Evolutionary conservation across 352 stramenopile genomes (phyloP), one percentile per base, ranked within the genome.

Genomic region (Albugo candida): DNA sequence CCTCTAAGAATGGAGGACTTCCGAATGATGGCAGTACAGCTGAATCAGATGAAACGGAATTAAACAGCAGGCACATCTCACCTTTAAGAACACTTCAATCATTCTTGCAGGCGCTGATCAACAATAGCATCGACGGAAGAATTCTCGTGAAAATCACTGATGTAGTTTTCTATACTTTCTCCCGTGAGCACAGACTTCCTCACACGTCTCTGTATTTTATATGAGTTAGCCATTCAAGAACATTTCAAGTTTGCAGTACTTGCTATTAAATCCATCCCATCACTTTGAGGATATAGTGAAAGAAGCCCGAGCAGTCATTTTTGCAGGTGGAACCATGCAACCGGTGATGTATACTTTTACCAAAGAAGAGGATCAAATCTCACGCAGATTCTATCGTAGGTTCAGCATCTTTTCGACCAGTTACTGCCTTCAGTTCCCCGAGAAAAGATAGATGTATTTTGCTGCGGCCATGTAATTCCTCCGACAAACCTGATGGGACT

Each of bases 401-500:
- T 95, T 67, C 76, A 76, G 37, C 61, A 92, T 96, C 77, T 98
- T n/a, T 78, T 95, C 40, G 70, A 79, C 34, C 83, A 97, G 52
- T 69, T 99, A 1, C 96, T 98, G 47, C 73, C 83, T 16, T 64
- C 65, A 10, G 47, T 95, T 0, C 59, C 70, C n/a, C 50, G 45
- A 20, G 53, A 69, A 36, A 48, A 65, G 1, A 74, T 99, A n/a
- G 81, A 93, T 49, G 59, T 96, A 1, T 98, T 99, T 64, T 96
- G 92, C 0, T 99, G 94, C 53, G 92, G 89, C n/a, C 96, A 99
- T 61, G 94, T 99, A 0, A 96, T 99, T 57, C 81, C 92, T 44
- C 63, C 71, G 0, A 64, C 82, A 49, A 96, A 98, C 60, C 71
- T 99, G 18, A 38, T 87, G 2, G 72, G 68, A 14, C 81, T 84